phyloP scores from a whole-genome alignment of 805 yeast species.

The Wickerhamiella sergipiensis region DNA sequence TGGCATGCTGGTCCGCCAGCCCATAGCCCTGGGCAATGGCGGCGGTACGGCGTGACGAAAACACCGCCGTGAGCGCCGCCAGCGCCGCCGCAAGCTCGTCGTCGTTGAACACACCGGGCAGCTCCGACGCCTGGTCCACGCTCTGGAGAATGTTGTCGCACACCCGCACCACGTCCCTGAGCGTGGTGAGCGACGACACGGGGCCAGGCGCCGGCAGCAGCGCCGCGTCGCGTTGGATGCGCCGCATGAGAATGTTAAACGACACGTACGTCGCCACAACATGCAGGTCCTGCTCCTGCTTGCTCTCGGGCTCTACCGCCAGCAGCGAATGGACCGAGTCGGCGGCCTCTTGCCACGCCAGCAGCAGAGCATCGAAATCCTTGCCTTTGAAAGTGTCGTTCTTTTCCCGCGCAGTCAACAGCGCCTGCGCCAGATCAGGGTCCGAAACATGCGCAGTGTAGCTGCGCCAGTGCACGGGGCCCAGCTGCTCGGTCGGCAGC shows the following conservation, averaged over 20 bases:
- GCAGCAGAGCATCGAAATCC: constrained; percentile 40
- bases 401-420: constrained; percentile 19
- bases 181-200: constrained; percentile 7
- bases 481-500: constrained; percentile 24
- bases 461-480: constrained; percentile 42
- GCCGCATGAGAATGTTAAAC: constrained; percentile 49
- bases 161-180: constrained; percentile 33
- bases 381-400: constrained; percentile 14
- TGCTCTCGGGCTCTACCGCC: constrained; percentile 25
- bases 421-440: constrained; percentile 49
- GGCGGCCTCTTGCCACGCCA: constrained; percentile 58
- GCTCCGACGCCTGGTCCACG: constrained; percentile 47
- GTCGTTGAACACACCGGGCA: constrained; percentile 88
- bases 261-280: constrained; percentile 63
- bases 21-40: constrained; percentile 30
- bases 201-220: constrained; percentile 12
- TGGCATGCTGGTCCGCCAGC: constrained; percentile 20
- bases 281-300: constrained; percentile 50
- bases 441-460: constrained; percentile 53
- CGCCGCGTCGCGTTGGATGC: constrained; percentile 57
- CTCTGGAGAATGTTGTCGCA: constrained; percentile 40
- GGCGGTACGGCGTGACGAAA: constrained; percentile 31
- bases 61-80: constrained; percentile 35
- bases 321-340: constrained; percentile 45
- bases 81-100: constrained; percentile 50